Conservation (phyloP, 139 green algal species). For the Picochlorum sp. region DNA sequence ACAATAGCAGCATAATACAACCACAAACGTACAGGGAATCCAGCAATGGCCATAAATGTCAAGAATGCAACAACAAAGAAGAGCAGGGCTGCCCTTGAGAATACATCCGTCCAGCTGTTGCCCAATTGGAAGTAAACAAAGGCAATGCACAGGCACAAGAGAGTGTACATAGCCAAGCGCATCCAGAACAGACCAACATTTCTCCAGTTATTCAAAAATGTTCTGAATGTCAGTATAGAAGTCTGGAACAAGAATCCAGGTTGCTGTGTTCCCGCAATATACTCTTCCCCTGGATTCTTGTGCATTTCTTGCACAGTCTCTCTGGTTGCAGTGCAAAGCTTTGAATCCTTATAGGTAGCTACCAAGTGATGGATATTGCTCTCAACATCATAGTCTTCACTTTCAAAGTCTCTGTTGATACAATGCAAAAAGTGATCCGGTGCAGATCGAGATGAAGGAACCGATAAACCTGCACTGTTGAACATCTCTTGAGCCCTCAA, state of each 20-base stretch:
- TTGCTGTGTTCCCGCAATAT: background rate
- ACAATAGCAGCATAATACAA: too few species aligned
- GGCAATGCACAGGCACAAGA: conserved; percentile 17
- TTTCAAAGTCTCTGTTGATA: conserved; percentile 57
- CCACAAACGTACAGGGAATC: too few species aligned
- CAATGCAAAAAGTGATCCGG: conserved; percentile 56
- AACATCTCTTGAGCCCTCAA: conserved; percentile 36
- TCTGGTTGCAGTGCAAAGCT: background rate
- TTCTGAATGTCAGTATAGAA: conserved; percentile 24
- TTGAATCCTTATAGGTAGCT: conserved; percentile 5
- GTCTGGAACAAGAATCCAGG: conserved; percentile 3
- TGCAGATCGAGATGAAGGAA: conserved; percentile 34
- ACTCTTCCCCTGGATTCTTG: conserved; percentile 1
- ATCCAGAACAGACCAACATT: conserved; percentile 64
- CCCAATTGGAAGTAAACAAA: conserved; percentile 35
- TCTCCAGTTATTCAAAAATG: conserved; percentile 44
- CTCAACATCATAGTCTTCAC: conserved; percentile 3
- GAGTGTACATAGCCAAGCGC: conserved; percentile 27
- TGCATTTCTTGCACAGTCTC: background rate
- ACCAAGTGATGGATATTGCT: conserved; percentile 24
- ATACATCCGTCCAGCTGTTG: conserved; percentile 41
- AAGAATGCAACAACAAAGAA: conserved; percentile 45
- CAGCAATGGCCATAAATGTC: conserved; percentile 46
- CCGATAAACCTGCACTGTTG: conserved; percentile 37
- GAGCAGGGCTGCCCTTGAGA: conserved; percentile 31